A percentile compares a stretch with the other conserved stretches of the same genome.
These are phyloP conservation scores for Phaeoacremonium minimum DNA, from an alignment of 2,329 filamentous ascomycete genomes.

Conservation along the genomic window DNA sequence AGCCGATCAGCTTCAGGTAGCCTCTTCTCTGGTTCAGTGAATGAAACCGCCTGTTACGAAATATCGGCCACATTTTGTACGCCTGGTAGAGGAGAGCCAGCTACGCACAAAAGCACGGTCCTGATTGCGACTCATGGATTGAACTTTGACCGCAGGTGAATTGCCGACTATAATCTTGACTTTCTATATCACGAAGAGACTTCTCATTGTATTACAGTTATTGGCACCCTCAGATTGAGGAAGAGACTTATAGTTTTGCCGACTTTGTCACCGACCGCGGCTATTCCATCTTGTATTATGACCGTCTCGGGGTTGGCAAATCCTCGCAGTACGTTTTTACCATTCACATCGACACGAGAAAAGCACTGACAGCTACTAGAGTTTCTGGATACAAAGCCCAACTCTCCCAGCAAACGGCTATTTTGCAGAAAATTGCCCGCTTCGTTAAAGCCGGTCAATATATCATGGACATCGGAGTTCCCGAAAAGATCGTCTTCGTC, in stretches of 20 bases:
- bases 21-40: constrained; percentile 1
- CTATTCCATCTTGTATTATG: constrained; percentile 28
- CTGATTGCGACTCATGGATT: constrained; percentile 13
- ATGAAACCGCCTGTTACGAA: constrained; percentile 7
- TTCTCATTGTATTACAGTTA: constrained; percentile 12
- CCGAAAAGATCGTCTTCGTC: constrained; percentile 5
- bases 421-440: constrained; percentile 6
- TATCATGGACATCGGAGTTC: constrained; percentile 4
- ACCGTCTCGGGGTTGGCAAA: constrained; percentile 25
- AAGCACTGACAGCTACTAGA: too few relatives aligned
- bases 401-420: constrained; percentile 7
- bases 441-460: constrained; percentile 8
- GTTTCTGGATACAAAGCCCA: constrained; percentile 10
- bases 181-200: too few relatives aligned
- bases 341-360: too few relatives aligned
- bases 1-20: not conserved
- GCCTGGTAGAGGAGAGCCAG: constrained; percentile 2
- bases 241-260: constrained; percentile 25
- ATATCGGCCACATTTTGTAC: constrained; percentile 12
- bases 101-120: constrained; percentile 7
- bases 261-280: constrained; percentile 20
- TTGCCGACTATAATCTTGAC: constrained; percentile 1
- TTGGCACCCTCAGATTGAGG: constrained; percentile 22
- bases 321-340: constrained; percentile 20
- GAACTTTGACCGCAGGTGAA: constrained; percentile 8